A percentile compares a stretch with the other conserved stretches of the same genome.
Conservation (phyloP, 2,329 filamentous ascomycete genomes). For the Curvularia sp. region DNA sequence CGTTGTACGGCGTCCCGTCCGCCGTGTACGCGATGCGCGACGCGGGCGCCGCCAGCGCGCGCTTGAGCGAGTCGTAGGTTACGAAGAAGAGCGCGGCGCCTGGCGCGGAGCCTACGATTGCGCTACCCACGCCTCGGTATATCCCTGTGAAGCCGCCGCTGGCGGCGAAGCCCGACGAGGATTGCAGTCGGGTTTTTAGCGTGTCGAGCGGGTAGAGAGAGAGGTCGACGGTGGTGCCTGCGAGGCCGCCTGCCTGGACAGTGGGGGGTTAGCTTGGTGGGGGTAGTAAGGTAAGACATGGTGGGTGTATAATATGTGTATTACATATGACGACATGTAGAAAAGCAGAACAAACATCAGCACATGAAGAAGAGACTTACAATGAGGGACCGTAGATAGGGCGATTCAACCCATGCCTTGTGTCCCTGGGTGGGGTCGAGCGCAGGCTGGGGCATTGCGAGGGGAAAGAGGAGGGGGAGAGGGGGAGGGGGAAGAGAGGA, state of each 20-base stretch:
- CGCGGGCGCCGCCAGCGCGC: slow-evolving; percentile 25
- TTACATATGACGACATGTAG: neutral
- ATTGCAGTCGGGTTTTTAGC: slow-evolving; percentile 96
- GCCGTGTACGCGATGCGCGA: slow-evolving; percentile 30
- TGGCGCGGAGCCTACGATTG: slow-evolving; percentile 88
- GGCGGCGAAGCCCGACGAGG: slow-evolving; percentile 75
- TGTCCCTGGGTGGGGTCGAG: slow-evolving; percentile 33
- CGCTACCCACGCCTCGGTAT: slow-evolving; percentile 89
- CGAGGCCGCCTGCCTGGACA: slow-evolving; percentile 78
- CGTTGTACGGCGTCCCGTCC: slow-evolving; percentile 39
- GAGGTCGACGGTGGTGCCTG: slow-evolving; percentile 95
- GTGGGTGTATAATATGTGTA: no score
- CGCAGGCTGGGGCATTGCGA: slow-evolving; percentile 41
- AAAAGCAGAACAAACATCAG: neutral
- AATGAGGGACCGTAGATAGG: slow-evolving; percentile 57
- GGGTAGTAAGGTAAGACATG: no score
- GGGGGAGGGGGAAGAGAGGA: neutral
- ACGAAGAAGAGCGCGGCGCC: slow-evolving; percentile 97
- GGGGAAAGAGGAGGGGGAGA: neutral
- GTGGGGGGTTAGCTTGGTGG: neutral
- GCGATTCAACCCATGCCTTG: slow-evolving; percentile 54
- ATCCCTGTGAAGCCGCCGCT: slow-evolving; percentile 89
- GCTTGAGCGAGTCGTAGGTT: slow-evolving; percentile 80
- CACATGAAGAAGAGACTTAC: slow-evolving; percentile 38
- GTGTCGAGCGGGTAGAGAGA: slow-evolving; percentile 98